Evolutionary conservation across 495 filamentous ascomycete species (phyloP), one percentile per base, ranked within the genome.

Genomic region (Tuber indicum): DNA sequence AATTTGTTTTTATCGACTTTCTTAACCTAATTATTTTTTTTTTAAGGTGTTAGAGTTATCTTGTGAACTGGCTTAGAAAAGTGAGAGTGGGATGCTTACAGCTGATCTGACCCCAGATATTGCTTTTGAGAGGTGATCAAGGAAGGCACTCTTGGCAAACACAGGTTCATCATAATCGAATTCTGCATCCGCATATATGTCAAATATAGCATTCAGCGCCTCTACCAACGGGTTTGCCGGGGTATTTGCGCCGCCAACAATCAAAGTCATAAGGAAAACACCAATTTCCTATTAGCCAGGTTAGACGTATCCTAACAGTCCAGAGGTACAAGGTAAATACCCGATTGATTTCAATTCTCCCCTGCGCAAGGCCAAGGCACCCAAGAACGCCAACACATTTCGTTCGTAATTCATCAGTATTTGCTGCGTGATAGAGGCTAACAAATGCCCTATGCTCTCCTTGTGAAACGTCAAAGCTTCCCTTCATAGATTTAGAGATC

Each of bases 311-410:
- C 58, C 69, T 36, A 14, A 36, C 41, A 72, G 36, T 39, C 3
- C 8, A 74, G 23, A 23, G 71, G 49, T 42, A 74, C 5, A 78
- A 86, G 84, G 81, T 89, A 88, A 26, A 87, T 77, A 82, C 81
- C 71, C 77, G 81, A 62, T 84, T 84, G 43, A 80, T 71, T 70
- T 80, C 82, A 10, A 84, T 62, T 42, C 78, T 78, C 49, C 76
- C 85, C 43, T 87, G 87, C 44, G 84, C 77, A 14, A 87, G 84
- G 1, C 88, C 90, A 8, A 91, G 84, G 46, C 86, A 86, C 41
- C 90, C 90, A 12, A 91, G 85, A 7, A 90, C 88, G 46, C 90
- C 89, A 78, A 91, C 86, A 76, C 88, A 89, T 83, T 90, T 91
- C 49, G 89, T 87, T 19, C 87, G 86, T 14, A 91, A 85, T n/a